phyloP scores from a whole-genome alignment of 2,329 filamentous ascomycete species.

The Fusarium torulosum region DNA sequence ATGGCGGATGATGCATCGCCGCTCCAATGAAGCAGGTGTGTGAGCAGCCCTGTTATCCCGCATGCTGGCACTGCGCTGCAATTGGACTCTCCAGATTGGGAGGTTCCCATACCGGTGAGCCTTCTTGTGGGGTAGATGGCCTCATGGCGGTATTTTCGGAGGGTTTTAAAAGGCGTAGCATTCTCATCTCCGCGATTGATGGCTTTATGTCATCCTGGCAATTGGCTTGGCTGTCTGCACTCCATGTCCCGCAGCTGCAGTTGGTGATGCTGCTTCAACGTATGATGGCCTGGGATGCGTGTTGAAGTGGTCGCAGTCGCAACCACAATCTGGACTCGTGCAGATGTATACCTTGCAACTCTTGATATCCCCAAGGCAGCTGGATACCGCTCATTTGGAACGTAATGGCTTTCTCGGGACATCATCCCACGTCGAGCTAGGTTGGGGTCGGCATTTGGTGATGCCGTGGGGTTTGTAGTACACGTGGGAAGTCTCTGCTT shows the following conservation, averaged over 20 bases:
- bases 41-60: conserved; percentile 27
- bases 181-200: conserved; percentile 28
- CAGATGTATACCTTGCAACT: background rate
- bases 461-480: conserved; percentile 35
- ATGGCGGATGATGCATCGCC: conserved; percentile 15
- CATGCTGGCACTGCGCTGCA: conserved; percentile 16
- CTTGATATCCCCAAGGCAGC: conserved; percentile 7
- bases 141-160: conserved; percentile 28
- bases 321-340: background rate
- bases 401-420: conserved; percentile 18
- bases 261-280: conserved; percentile 14
- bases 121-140: conserved; percentile 39
- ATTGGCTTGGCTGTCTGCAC: conserved; percentile 3
- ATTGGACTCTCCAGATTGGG: conserved; percentile 38
- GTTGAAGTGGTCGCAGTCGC: conserved; percentile 3
- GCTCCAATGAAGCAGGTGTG: conserved; percentile 36
- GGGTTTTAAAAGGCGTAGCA: conserved; percentile 20
- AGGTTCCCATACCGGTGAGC: conserved; percentile 42
- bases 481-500: conserved; percentile 27
- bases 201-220: background rate
- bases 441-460: conserved; percentile 26
- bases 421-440: conserved; percentile 39
- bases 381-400: conserved; percentile 30
- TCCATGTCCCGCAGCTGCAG: background rate
- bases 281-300: conserved; percentile 15